Conservation (phyloP, 768 basidiomycete genomes). For the Trametopsis cervina region DNA sequence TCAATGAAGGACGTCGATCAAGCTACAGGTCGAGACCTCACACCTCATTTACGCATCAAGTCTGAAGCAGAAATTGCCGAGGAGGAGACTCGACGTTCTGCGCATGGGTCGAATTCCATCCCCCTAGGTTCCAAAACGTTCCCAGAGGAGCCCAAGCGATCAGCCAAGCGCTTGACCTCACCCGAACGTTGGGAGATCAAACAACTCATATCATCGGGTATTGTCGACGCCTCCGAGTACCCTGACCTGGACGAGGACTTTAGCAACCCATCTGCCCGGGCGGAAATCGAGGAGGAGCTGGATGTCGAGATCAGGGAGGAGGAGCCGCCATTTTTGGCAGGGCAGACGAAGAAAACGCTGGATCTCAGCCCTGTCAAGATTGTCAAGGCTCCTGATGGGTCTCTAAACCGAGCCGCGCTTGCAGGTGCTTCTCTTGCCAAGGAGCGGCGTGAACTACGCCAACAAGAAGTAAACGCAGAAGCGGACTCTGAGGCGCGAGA, state of each 20-base stretch:
- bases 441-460: conserved; percentile 88
- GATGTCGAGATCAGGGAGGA: conserved; percentile 97
- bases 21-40: conserved; percentile 78
- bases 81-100: conserved; percentile 61
- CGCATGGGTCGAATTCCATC: conserved; percentile 80
- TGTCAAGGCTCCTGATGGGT: conserved; percentile 97
- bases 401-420: conserved; percentile 90
- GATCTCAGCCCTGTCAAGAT: conserved; percentile 97
- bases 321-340: conserved; percentile 91
- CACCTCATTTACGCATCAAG: conserved; percentile 91
- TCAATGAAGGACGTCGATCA: conserved; percentile 99
- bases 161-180: conserved; percentile 86
- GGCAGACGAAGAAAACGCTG: conserved; percentile 92
- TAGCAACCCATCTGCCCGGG: conserved; percentile 64
- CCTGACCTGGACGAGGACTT: conserved; percentile 89
- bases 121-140: conserved; percentile 51
- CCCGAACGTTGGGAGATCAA: conserved; percentile 99
- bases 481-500: conserved; percentile 93
- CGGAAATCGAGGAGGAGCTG: conserved; percentile 92
- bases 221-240: conserved; percentile 86
- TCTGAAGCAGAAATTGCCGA: conserved; percentile 86
- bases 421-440: conserved; percentile 91
- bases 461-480: conserved; percentile 90
- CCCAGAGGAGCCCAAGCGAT: conserved; percentile 48
- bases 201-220: conserved; percentile 94